Conservation (phyloP, 2,329 filamentous ascomycete species). For the Curvularia hawaiiensis region DNA sequence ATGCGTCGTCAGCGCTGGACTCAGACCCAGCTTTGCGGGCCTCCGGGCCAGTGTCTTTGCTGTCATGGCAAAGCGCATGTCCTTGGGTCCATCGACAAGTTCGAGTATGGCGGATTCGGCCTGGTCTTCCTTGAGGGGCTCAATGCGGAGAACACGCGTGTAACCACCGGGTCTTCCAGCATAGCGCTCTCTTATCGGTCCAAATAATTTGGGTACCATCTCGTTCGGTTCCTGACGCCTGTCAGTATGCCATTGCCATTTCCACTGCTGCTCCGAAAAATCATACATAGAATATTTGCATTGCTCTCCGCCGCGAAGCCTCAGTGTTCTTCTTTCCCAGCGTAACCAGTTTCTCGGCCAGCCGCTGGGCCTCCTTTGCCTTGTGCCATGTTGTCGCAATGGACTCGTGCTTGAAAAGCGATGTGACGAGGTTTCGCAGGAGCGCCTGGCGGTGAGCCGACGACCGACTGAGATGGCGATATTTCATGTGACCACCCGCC, state of each 20-base stretch:
- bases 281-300: constrained; percentile 83
- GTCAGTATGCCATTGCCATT: constrained; percentile 24
- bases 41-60: constrained; percentile 77
- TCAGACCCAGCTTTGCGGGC: constrained; percentile 61
- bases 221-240: constrained; percentile 65
- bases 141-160: constrained; percentile 90
- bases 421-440: constrained; percentile 93
- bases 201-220: constrained; percentile 86
- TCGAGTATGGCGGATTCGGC: constrained; percentile 89
- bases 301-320: constrained; percentile 74
- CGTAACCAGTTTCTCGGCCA: constrained; percentile 94
- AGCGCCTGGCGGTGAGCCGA: constrained; percentile 90
- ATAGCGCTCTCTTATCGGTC: constrained; percentile 80
- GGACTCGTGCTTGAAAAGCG: constrained; percentile 89
- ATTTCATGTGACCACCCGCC: constrained; percentile 86
- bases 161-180: constrained; percentile 82
- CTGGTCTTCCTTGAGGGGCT: constrained; percentile 87
- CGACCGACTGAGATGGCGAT: constrained; percentile 83
- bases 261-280: constrained; percentile 1
- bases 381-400: constrained; percentile 96
- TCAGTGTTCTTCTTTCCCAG: constrained; percentile 92
- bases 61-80: constrained; percentile 94
- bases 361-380: constrained; percentile 92
- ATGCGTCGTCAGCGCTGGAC: constrained; percentile 77
- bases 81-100: constrained; percentile 90